A percentile compares a stretch with the other conserved stretches of the same genome.
phyloP scores from a whole-genome alignment of 2,329 filamentous ascomycete species.

The Xylaria sp. region DNA sequence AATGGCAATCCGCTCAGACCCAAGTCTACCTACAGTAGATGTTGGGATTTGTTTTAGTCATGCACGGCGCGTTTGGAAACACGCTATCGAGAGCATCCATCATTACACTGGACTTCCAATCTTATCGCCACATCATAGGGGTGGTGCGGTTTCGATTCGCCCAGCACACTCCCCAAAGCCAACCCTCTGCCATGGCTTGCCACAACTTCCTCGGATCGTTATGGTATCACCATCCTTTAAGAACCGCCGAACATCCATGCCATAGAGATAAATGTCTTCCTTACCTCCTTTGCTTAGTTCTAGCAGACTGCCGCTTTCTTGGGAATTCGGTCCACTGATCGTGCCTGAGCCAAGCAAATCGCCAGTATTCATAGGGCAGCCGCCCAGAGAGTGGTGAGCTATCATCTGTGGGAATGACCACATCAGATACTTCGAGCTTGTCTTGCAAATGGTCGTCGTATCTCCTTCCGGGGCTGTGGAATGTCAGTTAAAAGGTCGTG shows the following conservation, averaged over 20 bases:
- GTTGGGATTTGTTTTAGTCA: background rate
- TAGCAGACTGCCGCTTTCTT: conserved; percentile 57
- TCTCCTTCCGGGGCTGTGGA: conserved; percentile 56
- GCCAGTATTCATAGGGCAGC: conserved; percentile 78
- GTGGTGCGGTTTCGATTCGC: conserved; percentile 45
- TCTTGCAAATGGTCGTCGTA: conserved; percentile 68
- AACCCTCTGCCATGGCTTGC: conserved; percentile 51
- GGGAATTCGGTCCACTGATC: conserved; percentile 63
- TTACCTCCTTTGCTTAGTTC: conserved; percentile 61
- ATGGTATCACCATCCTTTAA: conserved; percentile 60
- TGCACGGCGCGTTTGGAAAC: background rate
- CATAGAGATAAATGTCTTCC: conserved; percentile 54
- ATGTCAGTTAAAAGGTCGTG: conserved; percentile 30
- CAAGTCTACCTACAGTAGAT: background rate
- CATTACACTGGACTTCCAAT: background rate
- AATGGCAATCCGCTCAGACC: background rate
- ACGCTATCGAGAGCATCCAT: background rate
- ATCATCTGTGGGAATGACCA: conserved; percentile 88
- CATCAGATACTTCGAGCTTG: conserved; percentile 74
- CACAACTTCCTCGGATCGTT: conserved; percentile 54
- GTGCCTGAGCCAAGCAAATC: conserved; percentile 84
- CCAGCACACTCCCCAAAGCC: conserved; percentile 59
- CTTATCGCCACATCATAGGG: conserved; percentile 23
- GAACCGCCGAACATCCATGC: conserved; percentile 56
- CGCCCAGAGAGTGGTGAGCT: conserved; percentile 80